Conservation (phyloP, 2,329 filamentous ascomycete genomes). For the Cordyceps fumosorosea region DNA sequence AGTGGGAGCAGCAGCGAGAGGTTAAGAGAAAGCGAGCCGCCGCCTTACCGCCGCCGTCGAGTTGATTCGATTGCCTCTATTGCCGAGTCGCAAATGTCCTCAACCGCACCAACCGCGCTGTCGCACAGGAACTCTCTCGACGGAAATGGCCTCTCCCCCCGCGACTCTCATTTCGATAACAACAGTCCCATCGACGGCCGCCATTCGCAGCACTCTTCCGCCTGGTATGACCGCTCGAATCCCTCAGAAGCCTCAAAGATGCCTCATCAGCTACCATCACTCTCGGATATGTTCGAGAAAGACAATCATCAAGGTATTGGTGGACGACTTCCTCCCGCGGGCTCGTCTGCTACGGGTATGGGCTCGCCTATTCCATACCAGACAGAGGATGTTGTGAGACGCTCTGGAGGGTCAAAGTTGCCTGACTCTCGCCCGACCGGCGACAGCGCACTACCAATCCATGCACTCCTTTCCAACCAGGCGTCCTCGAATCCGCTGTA, state of each 20-base stretch:
- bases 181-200: conserved; percentile 23
- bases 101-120: conserved; percentile 28
- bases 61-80: conserved; percentile 42
- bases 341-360: neutral
- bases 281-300: conserved; percentile 41
- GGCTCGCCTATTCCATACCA: neutral
- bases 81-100: conserved; percentile 38
- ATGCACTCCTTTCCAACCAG: conserved; percentile 42
- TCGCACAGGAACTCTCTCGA: conserved; percentile 34
- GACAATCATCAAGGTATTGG: conserved; percentile 17
- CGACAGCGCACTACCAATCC: conserved; percentile 48
- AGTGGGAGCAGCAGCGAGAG: conserved; percentile 44
- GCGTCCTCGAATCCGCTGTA: conserved; percentile 16
- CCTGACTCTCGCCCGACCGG: conserved; percentile 35
- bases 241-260: conserved; percentile 20
- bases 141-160: conserved; percentile 39
- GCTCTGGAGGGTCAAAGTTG: conserved; percentile 4
- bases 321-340: neutral
- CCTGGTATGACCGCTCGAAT: conserved; percentile 22
- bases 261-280: conserved; percentile 34
- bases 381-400: neutral
- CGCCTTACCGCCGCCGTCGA: conserved; percentile 39
- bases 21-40: conserved; percentile 41
- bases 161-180: conserved; percentile 29
- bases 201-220: conserved; percentile 21